phyloP scores from a whole-genome alignment of 305 asterid species.

The Fraxinus dipetala region DNA sequence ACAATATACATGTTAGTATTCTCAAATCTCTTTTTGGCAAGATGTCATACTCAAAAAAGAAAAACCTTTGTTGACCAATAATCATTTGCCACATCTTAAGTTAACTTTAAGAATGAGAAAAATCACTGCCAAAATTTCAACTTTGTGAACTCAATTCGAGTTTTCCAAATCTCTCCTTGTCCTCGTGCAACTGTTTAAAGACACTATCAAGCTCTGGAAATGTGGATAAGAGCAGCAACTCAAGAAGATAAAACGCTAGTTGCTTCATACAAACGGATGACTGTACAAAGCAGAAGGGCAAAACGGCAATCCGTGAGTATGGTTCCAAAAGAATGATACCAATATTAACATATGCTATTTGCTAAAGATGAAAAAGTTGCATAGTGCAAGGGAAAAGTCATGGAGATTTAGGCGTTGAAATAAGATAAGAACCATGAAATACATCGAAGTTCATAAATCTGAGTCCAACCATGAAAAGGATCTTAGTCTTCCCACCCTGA shows the following conservation, averaged over 20 bases:
- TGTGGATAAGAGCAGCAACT: conserved; percentile 75
- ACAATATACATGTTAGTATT: neutral
- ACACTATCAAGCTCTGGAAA: conserved; percentile 79
- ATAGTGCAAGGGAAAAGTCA: neutral
- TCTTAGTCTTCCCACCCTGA: neutral
- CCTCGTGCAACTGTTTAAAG: conserved; percentile 59
- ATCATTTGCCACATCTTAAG: neutral
- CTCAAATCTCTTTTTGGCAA: neutral
- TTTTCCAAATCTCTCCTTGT: conserved; percentile 69
- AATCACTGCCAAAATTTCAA: neutral
- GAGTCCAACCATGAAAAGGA: neutral
- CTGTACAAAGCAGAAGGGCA: conserved; percentile 40
- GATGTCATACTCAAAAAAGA: neutral
- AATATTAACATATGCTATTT: neutral
- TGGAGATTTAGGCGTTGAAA: neutral
- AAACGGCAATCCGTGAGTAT: conserved; percentile 18
- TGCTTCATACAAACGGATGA: conserved; percentile 84
- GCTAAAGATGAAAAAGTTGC: neutral
- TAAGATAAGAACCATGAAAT: neutral
- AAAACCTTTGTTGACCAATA: neutral
- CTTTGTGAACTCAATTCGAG: conserved; percentile 21
- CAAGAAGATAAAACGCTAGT: conserved; percentile 69
- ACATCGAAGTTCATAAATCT: neutral
- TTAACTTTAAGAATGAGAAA: neutral
- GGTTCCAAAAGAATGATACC: conserved; percentile 6